phyloP scores from a whole-genome alignment of 306 rosid species.

The Hippophae tibetana region DNA sequence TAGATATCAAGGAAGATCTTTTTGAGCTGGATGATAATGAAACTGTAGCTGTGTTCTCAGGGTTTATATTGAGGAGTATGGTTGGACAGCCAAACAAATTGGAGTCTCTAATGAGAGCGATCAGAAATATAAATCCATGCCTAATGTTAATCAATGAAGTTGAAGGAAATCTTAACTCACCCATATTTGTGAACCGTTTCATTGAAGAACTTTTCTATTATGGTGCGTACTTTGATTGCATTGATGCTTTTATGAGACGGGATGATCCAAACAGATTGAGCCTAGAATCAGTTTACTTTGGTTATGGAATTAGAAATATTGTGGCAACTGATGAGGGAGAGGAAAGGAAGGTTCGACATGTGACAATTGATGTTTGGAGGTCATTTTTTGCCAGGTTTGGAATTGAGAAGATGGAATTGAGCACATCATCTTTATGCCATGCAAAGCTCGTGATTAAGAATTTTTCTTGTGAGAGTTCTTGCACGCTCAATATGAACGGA shows the following conservation, averaged over 20 bases:
- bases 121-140: constrained; percentile 28
- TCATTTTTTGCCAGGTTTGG: constrained; percentile 42
- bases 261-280: constrained; percentile 30
- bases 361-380: constrained; percentile 64
- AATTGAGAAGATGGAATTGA: constrained; percentile 43
- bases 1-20: constrained; percentile 30
- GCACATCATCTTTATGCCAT: constrained; percentile 44
- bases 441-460: constrained; percentile 35
- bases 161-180: constrained; percentile 55
- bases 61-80: constrained; percentile 21
- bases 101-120: constrained; percentile 37
- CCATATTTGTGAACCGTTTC: constrained; percentile 48
- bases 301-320: constrained; percentile 37
- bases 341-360: constrained; percentile 38
- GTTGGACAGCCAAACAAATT: constrained; percentile 33
- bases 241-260: constrained; percentile 32
- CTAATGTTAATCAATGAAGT: constrained; percentile 42
- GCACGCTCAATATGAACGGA: constrained; percentile 38
- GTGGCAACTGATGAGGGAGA: constrained; percentile 54
- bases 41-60: constrained; percentile 31
- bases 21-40: constrained; percentile 38
- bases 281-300: constrained; percentile 34
- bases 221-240: constrained; percentile 50
- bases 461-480: constrained; percentile 31
- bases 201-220: constrained; percentile 50